Base-by-base conservation (phyloP, 305 asterid genomes). In the Fraxinus floribunda region DNA sequence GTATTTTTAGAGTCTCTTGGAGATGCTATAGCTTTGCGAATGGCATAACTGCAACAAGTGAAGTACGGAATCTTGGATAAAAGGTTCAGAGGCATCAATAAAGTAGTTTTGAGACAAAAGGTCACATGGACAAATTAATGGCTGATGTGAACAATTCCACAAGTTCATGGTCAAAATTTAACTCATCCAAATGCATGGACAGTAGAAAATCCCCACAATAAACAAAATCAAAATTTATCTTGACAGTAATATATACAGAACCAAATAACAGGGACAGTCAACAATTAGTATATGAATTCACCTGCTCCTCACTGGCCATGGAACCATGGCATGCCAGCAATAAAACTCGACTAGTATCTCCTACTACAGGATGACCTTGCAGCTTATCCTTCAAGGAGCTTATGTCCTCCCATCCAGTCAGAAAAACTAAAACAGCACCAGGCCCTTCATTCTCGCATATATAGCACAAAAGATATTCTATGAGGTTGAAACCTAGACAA, bases 361-460 rank as follows among this genome's bases (percentile, higher is more conserved):
- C 99, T 80, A 95, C 77, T 60, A 94, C 70, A 82, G 90, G 91
- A 92, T 94, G 93, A 84, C 90, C 87, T 87, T 86, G 94, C 81
- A 95, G 98, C 89, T 93, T 93, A 55, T 95, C 94, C 85, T 91
- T 95, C 83, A 95, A 87, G 44, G 98, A 90, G 78, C 82, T 87
- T 86, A 95, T 94, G 88, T 94, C 98, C 66, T 95, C 99, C 99
- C 99, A 95, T 71, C 98, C 99, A 20, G 98, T 94, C 93, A 95
- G 83, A 87, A 94, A 95, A 87, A 95, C 94, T 85, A 95, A 89
- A 84, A 91, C 94, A 90, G 98, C 97, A 85, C 98, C 99, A 77
- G 94, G 91, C 78, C 86, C 87, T 83, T 91, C 92, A 38, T 85
- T 88, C 85, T 86, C 92, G 80, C 97, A 94, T 79, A 95, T 93